These are phyloP conservation scores for Cyclanthera cordifolia DNA, from an alignment of 306 rosid genomes.

Conservation along the genomic window DNA sequence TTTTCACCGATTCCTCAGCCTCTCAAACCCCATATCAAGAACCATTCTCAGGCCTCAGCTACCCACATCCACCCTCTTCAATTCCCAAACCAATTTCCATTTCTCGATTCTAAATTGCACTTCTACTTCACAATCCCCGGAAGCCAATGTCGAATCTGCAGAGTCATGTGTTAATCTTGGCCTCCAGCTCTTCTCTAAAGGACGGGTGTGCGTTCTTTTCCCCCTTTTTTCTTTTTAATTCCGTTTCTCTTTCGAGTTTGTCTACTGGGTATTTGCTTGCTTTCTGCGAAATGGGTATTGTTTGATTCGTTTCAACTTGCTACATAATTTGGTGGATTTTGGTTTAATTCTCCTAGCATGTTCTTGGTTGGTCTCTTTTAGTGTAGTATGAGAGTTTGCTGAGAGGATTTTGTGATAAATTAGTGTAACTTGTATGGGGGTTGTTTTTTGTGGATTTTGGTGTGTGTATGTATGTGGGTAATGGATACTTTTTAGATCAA, in stretches of 20 bases:
- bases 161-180: slow-evolving; percentile 80
- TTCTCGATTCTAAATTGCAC: slow-evolving; percentile 34
- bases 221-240: neutral
- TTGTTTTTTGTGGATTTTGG: neutral
- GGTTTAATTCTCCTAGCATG: neutral
- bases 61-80: slow-evolving; percentile 19
- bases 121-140: slow-evolving; percentile 61
- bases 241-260: neutral
- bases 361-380: neutral
- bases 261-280: neutral
- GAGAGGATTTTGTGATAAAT: neutral
- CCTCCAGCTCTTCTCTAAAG: slow-evolving; percentile 85
- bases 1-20: slow-evolving; percentile 26
- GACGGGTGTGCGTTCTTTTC: slow-evolving; percentile 40
- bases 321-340: neutral
- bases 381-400: neutral
- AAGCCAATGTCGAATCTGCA: slow-evolving; percentile 47
- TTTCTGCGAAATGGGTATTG: slow-evolving; percentile 3
- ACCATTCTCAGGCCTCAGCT: slow-evolving; percentile 23
- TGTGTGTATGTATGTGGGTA: neutral
- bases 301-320: neutral
- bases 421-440: neutral
- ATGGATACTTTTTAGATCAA: neutral
- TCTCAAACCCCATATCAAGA: slow-evolving; percentile 32
- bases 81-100: slow-evolving; percentile 19